Evolutionary conservation across 306 rosid species (phyloP).

Genomic region (Canavalia gladiata): DNA sequence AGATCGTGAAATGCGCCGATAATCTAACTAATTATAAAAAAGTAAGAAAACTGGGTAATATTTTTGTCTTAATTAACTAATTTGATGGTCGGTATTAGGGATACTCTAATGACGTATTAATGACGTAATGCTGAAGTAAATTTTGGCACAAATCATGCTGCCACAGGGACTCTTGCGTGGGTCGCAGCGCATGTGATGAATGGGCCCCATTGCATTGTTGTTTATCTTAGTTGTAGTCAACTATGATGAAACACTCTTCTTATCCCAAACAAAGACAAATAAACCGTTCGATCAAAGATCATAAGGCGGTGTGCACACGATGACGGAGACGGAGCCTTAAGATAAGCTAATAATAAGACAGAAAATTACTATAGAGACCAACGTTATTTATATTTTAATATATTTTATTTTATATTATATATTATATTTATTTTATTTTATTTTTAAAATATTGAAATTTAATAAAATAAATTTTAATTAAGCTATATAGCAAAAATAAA

Average conservation of each 20-base stretch:
- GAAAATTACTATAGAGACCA: background rate
- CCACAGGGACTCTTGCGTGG: background rate
- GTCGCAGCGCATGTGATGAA: background rate
- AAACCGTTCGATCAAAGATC: slow-evolving; percentile 14
- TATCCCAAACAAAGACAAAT: background rate
- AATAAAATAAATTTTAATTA: too few species aligned
- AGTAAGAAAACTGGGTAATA: too few species aligned
- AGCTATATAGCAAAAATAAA: too few species aligned
- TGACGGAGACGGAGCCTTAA: background rate
- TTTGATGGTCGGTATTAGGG: background rate
- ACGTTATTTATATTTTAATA: too few species aligned
- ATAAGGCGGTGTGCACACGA: background rate
- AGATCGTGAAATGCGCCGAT: background rate
- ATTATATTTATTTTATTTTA: too few species aligned
- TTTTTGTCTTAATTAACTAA: background rate
- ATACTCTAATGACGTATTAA: slow-evolving; percentile 43
- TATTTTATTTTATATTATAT: too few species aligned
- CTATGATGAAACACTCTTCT: slow-evolving; percentile 30
- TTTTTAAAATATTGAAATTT: too few species aligned
- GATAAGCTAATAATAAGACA: background rate
- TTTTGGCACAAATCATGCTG: background rate
- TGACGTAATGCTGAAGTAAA: slow-evolving; percentile 54
- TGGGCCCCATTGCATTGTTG: slow-evolving; percentile 45
- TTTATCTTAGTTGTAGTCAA: slow-evolving; percentile 34
- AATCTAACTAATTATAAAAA: background rate